Conservation (phyloP, 2,329 filamentous ascomycete genomes). For the Xylaria sp. region DNA sequence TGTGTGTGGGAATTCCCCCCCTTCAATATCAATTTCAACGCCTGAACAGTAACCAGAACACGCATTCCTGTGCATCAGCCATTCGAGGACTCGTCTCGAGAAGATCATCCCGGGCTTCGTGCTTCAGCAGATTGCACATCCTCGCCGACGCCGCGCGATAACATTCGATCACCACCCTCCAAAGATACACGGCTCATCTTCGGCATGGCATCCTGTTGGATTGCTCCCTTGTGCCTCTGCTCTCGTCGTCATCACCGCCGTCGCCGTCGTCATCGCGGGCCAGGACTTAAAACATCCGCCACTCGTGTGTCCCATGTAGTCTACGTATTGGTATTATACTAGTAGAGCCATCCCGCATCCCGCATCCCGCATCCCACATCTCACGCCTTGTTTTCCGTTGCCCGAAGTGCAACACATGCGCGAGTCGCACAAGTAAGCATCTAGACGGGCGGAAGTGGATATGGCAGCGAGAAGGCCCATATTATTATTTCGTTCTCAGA, state of each 20-base stretch:
- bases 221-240: slow-evolving; percentile 17
- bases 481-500: slow-evolving; percentile 13
- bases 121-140: slow-evolving; percentile 21
- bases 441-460: slow-evolving; percentile 25
- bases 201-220: slow-evolving; percentile 11
- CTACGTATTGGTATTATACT: not conserved
- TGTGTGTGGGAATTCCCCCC: slow-evolving; percentile 27
- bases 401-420: slow-evolving; percentile 1
- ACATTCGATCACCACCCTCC: slow-evolving; percentile 26
- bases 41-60: slow-evolving; percentile 16
- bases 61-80: slow-evolving; percentile 27
- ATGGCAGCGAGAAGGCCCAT: slow-evolving; percentile 14
- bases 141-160: slow-evolving; percentile 25
- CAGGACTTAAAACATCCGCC: slow-evolving; percentile 6
- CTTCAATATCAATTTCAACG: slow-evolving; percentile 28
- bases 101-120: slow-evolving; percentile 12
- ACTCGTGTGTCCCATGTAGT: slow-evolving; percentile 1
- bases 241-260: not conserved
- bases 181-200: slow-evolving; percentile 21
- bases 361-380: not conserved
- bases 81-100: slow-evolving; percentile 13
- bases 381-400: not conserved
- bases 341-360: not conserved
- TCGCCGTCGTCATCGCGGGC: slow-evolving; percentile 7
- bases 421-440: slow-evolving; percentile 19